Evolutionary conservation across 139 green algal genomes (phyloP).

Genomic region (Auxenochlorella protothecoides): DNA sequence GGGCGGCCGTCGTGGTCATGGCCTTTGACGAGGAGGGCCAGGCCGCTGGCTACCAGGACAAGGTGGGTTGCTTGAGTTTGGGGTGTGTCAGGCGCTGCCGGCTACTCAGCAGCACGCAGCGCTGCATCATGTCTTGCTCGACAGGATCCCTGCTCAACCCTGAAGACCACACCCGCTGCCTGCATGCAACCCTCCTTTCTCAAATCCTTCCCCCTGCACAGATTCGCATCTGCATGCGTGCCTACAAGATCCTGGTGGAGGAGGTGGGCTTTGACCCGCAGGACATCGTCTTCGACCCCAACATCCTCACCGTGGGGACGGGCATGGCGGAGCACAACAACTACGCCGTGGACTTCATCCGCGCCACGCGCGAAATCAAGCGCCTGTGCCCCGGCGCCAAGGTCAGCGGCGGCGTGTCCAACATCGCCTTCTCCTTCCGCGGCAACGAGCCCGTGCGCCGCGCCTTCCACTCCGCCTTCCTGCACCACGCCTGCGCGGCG

Average conservation of each 20-base stretch:
- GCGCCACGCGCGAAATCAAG: constrained; percentile 88
- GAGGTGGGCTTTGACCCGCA: constrained; percentile 88
- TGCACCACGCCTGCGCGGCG: constrained; percentile 85
- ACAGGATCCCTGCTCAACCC: no score
- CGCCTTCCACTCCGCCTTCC: constrained; percentile 88
- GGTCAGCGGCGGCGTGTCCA: constrained; percentile 93
- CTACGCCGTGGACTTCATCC: constrained; percentile 98
- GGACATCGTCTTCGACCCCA: constrained; percentile 99
- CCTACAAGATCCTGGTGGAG: constrained; percentile 92
- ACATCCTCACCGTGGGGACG: constrained; percentile 97
- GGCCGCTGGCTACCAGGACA: constrained; percentile 61
- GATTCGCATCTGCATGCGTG: constrained; percentile 85
- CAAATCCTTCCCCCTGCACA: constrained; percentile 9
- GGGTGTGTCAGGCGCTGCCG: no score
- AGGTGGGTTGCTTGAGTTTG: constrained; percentile 29
- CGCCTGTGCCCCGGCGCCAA: constrained; percentile 84
- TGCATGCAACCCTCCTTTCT: neutral
- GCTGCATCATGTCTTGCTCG: no score
- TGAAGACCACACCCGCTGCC: no score
- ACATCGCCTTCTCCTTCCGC: constrained; percentile 98
- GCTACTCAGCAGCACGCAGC: no score
- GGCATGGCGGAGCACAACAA: constrained; percentile 97
- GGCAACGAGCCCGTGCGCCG: constrained; percentile 92
- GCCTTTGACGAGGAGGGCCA: constrained; percentile 95
- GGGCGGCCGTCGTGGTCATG: constrained; percentile 95